Base-by-base conservation (phyloP, 768 basidiomycete species). In the Boletus sp. region DNA sequence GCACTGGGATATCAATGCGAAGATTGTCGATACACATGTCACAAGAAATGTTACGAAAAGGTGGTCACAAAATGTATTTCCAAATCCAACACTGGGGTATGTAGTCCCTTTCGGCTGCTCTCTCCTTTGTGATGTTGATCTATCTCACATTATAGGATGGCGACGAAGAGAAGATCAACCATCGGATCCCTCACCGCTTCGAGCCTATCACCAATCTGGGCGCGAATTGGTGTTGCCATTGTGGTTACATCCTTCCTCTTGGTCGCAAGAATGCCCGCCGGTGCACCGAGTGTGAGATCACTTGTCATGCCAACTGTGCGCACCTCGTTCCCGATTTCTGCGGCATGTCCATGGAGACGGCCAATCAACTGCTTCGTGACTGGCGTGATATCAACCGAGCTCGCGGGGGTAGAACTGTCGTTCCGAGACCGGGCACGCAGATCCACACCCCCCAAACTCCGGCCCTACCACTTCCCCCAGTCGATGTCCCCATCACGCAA, bases 281-380 rank as follows among this genome's bases (percentile, higher is more conserved):
- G 73, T 99, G 97, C 72, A 87, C 92, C 0, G 96, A 98, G 72
- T 99, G 97, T 75, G 86, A 89, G 67, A 87, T 98, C 64, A 98
- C 96, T 46, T 98, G 94, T 66, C 97, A 99, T 74, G 94, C 93
- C 18, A 91, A 94, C 61, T 99, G 97, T 75, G 92, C 94, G 1
- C 97, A 99, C 72, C 84, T 98, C 55, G 97, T 99, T 40, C 97
- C 97, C 56, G 96, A 99, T 74, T 98, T 99, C 75, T 99, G 97
- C 67, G 97, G 97, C 42, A 98, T 99, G 95, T 94, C 94, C 37
- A 98, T 98, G 96, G 96, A 98, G 74, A 96, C 92, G 37, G 96
- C 97, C 47, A 98, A 98, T 71, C 86, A 89, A 66, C 80, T 99
- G 18, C 82, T 99, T 50, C 85, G 88, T 50, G 89, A 94, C 72